These are phyloP conservation scores for Trypanosoma melophagium DNA, from an alignment of 208 protist species.

Conservation along the genomic window DNA sequence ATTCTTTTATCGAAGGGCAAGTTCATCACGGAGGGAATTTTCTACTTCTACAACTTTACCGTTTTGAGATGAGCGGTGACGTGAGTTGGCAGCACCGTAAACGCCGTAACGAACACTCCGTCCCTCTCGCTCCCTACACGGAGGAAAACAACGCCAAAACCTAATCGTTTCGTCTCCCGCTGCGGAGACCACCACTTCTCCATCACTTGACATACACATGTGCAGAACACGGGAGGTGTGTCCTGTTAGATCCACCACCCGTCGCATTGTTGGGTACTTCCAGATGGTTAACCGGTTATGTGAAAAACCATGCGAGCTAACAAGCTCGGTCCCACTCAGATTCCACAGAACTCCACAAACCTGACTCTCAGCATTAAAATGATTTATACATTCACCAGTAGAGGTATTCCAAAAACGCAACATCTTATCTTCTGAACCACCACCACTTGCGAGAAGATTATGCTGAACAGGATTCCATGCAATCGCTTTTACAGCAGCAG, in stretches of 20 bases:
- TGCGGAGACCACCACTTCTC: constrained; percentile 96
- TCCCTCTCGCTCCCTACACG: constrained; percentile 24
- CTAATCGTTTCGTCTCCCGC: constrained; percentile 98
- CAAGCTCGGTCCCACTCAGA: constrained; percentile 93
- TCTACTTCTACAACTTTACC: constrained; percentile 1
- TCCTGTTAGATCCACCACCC: constrained; percentile 96
- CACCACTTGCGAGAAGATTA: constrained; percentile 96
- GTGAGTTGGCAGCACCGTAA: constrained; percentile 22
- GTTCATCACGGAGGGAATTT: constrained; percentile 26
- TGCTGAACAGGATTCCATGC: constrained; percentile 97
- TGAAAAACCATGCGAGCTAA: constrained; percentile 98
- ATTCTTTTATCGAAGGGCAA: constrained; percentile 13
- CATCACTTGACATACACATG: constrained; percentile 96
- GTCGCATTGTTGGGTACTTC: constrained; percentile 98
- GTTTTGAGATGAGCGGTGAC: constrained; percentile 6
- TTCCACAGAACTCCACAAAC: constrained; percentile 98
- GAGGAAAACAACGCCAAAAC: constrained; percentile 91
- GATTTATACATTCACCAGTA: constrained; percentile 92
- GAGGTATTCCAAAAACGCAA: constrained; percentile 98
- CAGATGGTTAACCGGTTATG: constrained; percentile 99
- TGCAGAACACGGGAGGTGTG: constrained; percentile 98
- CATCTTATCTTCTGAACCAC: constrained; percentile 96
- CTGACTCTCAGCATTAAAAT: constrained; percentile 96
- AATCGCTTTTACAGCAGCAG: constrained; percentile 98
- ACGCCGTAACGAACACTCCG: not conserved